phyloP scores from a whole-genome alignment of 495 filamentous ascomycete species.

The Astrothelium subdiscretum region DNA sequence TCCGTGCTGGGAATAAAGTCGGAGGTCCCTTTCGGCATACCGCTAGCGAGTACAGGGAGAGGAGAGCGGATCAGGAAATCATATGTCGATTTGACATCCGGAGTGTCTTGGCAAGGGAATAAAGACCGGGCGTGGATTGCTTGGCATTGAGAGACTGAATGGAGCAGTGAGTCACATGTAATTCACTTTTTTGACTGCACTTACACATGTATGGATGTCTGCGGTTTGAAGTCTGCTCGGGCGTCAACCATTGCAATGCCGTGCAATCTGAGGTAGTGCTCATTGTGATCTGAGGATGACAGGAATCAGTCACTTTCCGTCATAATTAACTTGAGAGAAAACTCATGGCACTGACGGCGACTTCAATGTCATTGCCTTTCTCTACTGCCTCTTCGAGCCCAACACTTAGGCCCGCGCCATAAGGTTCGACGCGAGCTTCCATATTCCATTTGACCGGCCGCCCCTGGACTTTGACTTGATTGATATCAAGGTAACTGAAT shows the following conservation, averaged over 20 bases:
- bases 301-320: not conserved
- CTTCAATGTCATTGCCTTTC: constrained; percentile 49
- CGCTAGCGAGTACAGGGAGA: constrained; percentile 78
- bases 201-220: constrained; percentile 88
- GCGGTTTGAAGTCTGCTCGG: constrained; percentile 82
- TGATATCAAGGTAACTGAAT: constrained; percentile 52
- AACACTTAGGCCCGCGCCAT: constrained; percentile 70
- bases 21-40: constrained; percentile 50
- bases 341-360: constrained; percentile 48
- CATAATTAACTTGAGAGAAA: not conserved
- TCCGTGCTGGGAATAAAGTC: constrained; percentile 36
- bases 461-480: constrained; percentile 52
- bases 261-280: constrained; percentile 77
- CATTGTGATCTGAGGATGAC: constrained; percentile 36
- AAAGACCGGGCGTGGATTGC: constrained; percentile 87
- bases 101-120: constrained; percentile 95
- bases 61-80: constrained; percentile 79
- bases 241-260: constrained; percentile 85
- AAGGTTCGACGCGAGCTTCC: constrained; percentile 55
- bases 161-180: not conserved
- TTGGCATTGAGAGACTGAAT: constrained; percentile 79
- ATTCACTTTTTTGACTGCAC: constrained; percentile 12
- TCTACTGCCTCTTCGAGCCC: constrained; percentile 49
- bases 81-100: constrained; percentile 85
- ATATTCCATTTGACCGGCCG: constrained; percentile 54